Evolutionary conservation across 1,284 basidiomycete species (phyloP), one percentile per base, ranked within the genome.

Genomic region (Grifola frondosa): DNA sequence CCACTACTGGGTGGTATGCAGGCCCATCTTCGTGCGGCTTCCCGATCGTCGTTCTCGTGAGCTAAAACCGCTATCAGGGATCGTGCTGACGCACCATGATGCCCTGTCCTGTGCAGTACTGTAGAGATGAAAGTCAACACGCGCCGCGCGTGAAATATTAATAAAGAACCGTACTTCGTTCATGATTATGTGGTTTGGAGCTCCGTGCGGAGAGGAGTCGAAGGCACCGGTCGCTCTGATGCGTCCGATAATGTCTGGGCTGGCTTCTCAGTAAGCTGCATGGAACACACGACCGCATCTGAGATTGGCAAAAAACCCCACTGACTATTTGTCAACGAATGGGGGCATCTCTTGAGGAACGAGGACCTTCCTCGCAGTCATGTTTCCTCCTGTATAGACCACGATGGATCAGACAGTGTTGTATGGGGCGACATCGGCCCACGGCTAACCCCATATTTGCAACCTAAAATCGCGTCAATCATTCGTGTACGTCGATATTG

Each of bases 21-120:
- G 88, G 84, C 0, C 95, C 94, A 61, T 97, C 95, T 67, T 97
- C 85, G 58, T 97, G 95, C 1, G 93, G 91, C 91, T 93, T 62
- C 3, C 25, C 40, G n/a, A n/a, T n/a, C n/a, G n/a, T n/a, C n/a
- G n/a, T n/a, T n/a, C n/a, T n/a, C n/a, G n/a, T n/a, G n/a, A n/a
- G n/a, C n/a, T n/a, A n/a, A n/a, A n/a, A n/a, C n/a, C n/a, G n/a
- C n/a, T n/a, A n/a, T n/a, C n/a, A n/a, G n/a, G n/a, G n/a, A n/a
- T n/a, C n/a, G n/a, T n/a, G n/a, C n/a, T n/a, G n/a, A n/a, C 77
- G 50, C 64, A 91, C 90, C 75, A 91, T 87, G 50, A 98, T 98
- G 16, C 95, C 95, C 68, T 97, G 92, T 2, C 90, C 90, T 6
- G 91, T 77, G 20, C 79, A 71, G 62, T 97, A 97, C 86, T 91